These are phyloP conservation scores for Leishmania tarentolae DNA, from an alignment of 208 protist genomes.

Conservation along the genomic window DNA sequence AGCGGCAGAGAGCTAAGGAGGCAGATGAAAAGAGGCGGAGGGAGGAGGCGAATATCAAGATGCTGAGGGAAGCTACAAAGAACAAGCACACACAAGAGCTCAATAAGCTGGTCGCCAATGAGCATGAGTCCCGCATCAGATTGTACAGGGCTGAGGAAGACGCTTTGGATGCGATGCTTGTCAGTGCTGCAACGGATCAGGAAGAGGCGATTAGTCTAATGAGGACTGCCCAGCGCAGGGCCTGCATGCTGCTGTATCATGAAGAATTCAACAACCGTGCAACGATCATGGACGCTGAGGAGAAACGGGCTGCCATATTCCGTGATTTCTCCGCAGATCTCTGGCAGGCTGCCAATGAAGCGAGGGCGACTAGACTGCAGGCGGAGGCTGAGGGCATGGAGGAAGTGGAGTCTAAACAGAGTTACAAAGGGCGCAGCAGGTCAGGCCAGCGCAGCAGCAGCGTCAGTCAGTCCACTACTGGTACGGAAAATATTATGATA, in stretches of 20 bases:
- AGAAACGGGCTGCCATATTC: slow-evolving; percentile 13
- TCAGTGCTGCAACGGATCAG: background rate
- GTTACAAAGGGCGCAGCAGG: background rate
- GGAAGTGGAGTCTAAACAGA: background rate
- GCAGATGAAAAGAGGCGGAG: background rate
- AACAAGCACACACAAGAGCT: slow-evolving; percentile 1
- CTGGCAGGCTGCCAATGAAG: slow-evolving; percentile 12
- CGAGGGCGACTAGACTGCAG: slow-evolving; percentile 14
- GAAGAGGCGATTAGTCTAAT: background rate
- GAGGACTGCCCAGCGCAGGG: background rate
- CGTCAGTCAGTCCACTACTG: background rate
- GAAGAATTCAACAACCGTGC: slow-evolving; percentile 18
- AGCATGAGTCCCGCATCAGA: slow-evolving; percentile 2
- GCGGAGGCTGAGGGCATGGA: slow-evolving; percentile 14
- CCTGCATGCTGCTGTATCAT: slow-evolving; percentile 9
- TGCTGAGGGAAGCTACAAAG: background rate
- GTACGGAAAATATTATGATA: background rate
- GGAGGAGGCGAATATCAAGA: slow-evolving; percentile 2
- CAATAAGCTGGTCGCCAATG: slow-evolving; percentile 16
- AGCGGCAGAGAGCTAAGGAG: slow-evolving; percentile 9
- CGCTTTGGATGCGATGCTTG: background rate
- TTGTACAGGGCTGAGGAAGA: slow-evolving; percentile 9
- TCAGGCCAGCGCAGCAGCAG: background rate
- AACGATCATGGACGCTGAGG: slow-evolving; percentile 5
- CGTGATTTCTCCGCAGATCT: slow-evolving; percentile 16